Evolutionary conservation across 1,139 yeast species (phyloP).

Genomic region (Taphrina flavorubra): DNA sequence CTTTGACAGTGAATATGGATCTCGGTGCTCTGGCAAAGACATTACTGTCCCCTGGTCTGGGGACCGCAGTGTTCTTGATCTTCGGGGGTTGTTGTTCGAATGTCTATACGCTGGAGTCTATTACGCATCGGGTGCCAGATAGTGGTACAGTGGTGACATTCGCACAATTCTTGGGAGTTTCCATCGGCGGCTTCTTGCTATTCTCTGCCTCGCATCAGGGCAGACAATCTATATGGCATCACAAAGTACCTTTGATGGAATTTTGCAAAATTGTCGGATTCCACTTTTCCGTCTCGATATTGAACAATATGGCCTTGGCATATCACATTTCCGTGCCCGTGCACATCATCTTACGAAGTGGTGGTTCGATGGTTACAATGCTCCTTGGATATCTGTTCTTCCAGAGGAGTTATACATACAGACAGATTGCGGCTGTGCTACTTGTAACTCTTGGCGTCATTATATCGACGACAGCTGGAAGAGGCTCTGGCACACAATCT

Average conservation of each 20-base stretch:
- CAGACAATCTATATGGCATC: constrained; percentile 49
- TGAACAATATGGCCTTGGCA: constrained; percentile 66
- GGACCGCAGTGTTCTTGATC: constrained; percentile 51
- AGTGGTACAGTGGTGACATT: constrained; percentile 60
- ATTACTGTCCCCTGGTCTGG: constrained; percentile 19
- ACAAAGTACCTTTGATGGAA: constrained; percentile 58
- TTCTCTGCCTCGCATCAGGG: constrained; percentile 51
- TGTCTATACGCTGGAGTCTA: constrained; percentile 66
- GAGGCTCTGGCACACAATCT: neutral
- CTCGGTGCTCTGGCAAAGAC: constrained; percentile 16
- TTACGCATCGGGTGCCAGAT: constrained; percentile 51
- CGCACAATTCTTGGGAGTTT: constrained; percentile 63
- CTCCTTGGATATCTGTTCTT: constrained; percentile 58
- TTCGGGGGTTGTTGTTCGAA: constrained; percentile 79
- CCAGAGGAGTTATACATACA: constrained; percentile 57
- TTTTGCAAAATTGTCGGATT: constrained; percentile 60
- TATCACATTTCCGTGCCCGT: constrained; percentile 68
- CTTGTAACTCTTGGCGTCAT: constrained; percentile 65
- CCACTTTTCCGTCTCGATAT: constrained; percentile 60
- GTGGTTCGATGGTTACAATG: constrained; percentile 70
- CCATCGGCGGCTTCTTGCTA: constrained; percentile 56
- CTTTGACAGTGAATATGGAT: neutral
- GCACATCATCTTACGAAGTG: constrained; percentile 70
- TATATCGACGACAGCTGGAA: constrained; percentile 56
- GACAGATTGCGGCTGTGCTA: constrained; percentile 60